These are phyloP conservation scores for Colletotrichum sojae DNA, from an alignment of 2,329 filamentous ascomycete species.

Conservation along the genomic window DNA sequence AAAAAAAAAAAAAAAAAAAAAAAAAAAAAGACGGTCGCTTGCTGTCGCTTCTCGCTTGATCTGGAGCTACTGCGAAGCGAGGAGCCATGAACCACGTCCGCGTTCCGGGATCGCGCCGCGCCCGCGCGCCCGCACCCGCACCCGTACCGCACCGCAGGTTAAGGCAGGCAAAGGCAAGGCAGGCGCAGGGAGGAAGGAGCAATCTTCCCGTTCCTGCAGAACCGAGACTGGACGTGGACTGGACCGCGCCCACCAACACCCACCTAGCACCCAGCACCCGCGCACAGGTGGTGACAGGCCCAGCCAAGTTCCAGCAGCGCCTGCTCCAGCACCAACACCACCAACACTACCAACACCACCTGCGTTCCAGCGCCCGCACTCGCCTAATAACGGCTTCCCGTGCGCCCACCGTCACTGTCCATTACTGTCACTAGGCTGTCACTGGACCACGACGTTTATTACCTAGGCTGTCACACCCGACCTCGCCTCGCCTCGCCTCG, in stretches of 20 bases:
- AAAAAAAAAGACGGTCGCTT: constrained; percentile 40
- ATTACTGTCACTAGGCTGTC: neutral
- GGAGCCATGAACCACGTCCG: constrained; percentile 39
- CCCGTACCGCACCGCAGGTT: constrained; percentile 25
- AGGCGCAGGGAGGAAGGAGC: constrained; percentile 32
- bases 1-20: constrained; percentile 13
- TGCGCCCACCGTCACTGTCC: neutral
- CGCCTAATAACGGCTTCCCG: neutral
- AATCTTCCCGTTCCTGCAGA: constrained; percentile 40
- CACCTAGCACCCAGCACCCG: constrained; percentile 4
- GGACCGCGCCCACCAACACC: neutral
- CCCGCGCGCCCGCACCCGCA: constrained; percentile 6
- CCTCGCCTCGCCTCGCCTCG: constrained; percentile 12
- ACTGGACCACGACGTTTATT: neutral
- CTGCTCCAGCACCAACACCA: no score
- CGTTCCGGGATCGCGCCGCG: constrained; percentile 33
- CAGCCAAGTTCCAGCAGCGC: no score
- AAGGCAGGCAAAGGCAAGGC: no score
- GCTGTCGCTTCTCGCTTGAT: constrained; percentile 54
- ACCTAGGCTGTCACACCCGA: no score
- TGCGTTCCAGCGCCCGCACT: no score
- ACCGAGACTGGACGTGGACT: constrained; percentile 8
- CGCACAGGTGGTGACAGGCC: no score
- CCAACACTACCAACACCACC: no score
- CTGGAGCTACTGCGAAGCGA: constrained; percentile 54